Evolutionary conservation across 2,329 filamentous ascomycete genomes (phyloP).

Genomic region (Curvularia hawaiiensis): DNA sequence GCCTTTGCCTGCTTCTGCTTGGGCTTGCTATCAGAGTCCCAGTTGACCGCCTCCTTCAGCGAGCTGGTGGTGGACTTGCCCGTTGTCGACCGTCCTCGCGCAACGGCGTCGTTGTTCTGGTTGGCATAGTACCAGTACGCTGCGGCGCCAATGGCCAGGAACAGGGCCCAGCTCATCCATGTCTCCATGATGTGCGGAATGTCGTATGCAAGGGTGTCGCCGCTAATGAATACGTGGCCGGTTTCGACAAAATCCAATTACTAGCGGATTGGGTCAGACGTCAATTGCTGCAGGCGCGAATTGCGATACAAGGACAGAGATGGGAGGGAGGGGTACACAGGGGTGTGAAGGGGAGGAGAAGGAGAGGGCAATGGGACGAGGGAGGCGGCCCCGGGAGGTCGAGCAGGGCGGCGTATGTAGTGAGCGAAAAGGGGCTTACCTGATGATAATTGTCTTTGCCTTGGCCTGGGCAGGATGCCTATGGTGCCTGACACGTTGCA

Average conservation of each 20-base stretch:
- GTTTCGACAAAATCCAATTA: not conserved
- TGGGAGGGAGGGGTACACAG: not conserved
- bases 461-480: conserved; percentile 13
- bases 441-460: conserved; percentile 15
- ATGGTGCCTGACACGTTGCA: conserved; percentile 15
- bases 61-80: conserved; percentile 29
- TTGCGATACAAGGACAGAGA: not conserved
- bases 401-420: not conserved
- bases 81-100: conserved; percentile 38
- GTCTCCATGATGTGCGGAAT: conserved; percentile 34
- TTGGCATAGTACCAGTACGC: conserved; percentile 38
- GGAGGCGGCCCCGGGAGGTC: conserved; percentile 11
- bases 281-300: not conserved
- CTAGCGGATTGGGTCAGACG: not conserved
- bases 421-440: conserved; percentile 12
- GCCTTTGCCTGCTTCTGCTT: conserved; percentile 39
- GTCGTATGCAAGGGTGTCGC: conserved; percentile 3
- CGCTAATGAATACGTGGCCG: conserved; percentile 7
- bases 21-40: conserved; percentile 38
- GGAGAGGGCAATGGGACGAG: conserved; percentile 4
- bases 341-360: not conserved
- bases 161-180: conserved; percentile 42
- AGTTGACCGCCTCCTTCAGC: conserved; percentile 29
- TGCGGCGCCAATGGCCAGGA: conserved; percentile 37
- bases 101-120: conserved; percentile 27